Evolutionary conservation across 768 basidiomycete genomes (phyloP), one percentile per base, ranked within the genome.

Genomic region (Trametes cingulata): DNA sequence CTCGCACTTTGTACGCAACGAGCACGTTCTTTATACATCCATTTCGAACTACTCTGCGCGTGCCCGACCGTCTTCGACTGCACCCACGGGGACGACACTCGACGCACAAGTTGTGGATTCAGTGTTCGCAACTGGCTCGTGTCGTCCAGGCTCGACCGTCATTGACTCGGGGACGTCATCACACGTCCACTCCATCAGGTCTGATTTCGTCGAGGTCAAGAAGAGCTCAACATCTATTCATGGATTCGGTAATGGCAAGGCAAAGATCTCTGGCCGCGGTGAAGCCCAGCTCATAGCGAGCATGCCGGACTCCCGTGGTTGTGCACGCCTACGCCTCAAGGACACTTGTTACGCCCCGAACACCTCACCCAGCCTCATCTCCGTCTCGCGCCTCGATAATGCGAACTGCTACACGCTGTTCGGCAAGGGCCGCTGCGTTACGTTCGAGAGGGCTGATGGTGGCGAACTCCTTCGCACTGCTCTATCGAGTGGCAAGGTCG

Each of bases 381-480:
- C 53, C 33, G 42, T 55, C 27, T 55, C 53, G 40, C 42, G 53
- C 40, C 41, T 55, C 27, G 53, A 55, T 27, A 20, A 33, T 25
- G 53, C 53, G 25, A 43, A 55, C 42, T 55, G 53, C 53, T 55
- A 55, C n/a, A 55, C 53, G 53, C 53, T 55, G 24, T 55, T 55
- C 19, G 53, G 53, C 43, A 14, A 55, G 10, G 42, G 53, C n/a
- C 41, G 53, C 19, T 55, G 53, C 29, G 41, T 55, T 15, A 43
- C 53, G 43, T 55, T 55, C 27, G 42, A 55, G 42, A 43, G 33
- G 8, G 19, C 20, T 17, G 53, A 55, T n/a, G 27, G 29, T 5
- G 53, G 53, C 19, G 53, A 41, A 35, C 53, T 55, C 24, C 17
- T 55, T 6, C 53, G 43, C 41, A 29, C 43, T 17, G n/a, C 29